These are phyloP conservation scores for Talaromyces sp. DNA, from an alignment of 2,329 filamentous ascomycete species.

Conservation along the genomic window DNA sequence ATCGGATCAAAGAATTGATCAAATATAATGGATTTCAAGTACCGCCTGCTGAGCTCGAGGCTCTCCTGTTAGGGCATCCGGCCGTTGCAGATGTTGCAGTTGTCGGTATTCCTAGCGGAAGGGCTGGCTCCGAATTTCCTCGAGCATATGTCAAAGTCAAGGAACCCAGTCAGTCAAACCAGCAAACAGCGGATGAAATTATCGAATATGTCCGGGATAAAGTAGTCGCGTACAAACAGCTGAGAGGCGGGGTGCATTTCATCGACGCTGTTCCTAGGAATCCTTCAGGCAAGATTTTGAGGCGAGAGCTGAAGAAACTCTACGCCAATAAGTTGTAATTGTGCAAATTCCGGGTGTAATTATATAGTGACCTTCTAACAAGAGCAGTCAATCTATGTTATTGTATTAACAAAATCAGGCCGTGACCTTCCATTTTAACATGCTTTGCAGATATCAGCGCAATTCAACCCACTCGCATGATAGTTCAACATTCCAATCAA, in stretches of 20 bases:
- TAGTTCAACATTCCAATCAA: too few species aligned
- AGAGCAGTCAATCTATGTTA: too few species aligned
- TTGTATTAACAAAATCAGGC: too few species aligned
- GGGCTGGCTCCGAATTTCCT: conserved; percentile 38
- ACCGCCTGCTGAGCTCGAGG: conserved; percentile 38
- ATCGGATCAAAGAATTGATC: too few species aligned
- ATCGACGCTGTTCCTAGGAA: background rate
- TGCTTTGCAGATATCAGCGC: too few species aligned
- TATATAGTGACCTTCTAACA: too few species aligned
- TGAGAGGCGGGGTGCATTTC: background rate
- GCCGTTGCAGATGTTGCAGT: conserved; percentile 37
- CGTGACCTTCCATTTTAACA: too few species aligned
- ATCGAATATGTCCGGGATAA: background rate
- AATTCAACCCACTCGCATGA: too few species aligned
- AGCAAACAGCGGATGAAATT: background rate
- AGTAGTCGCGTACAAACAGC: background rate
- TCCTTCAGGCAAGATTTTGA: background rate
- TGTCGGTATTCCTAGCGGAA: conserved; percentile 34
- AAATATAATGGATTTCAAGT: conserved; percentile 32
- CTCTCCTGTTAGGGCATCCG: conserved; percentile 36
- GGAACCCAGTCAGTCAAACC: too few species aligned
- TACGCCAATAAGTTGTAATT: too few species aligned
- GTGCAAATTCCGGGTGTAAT: too few species aligned
- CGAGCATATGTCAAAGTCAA: too few species aligned
- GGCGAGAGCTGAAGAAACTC: background rate